These are phyloP conservation scores for Mortierella sp. DNA, from an alignment of 371 early-diverging fungal genomes.

Conservation along the genomic window DNA sequence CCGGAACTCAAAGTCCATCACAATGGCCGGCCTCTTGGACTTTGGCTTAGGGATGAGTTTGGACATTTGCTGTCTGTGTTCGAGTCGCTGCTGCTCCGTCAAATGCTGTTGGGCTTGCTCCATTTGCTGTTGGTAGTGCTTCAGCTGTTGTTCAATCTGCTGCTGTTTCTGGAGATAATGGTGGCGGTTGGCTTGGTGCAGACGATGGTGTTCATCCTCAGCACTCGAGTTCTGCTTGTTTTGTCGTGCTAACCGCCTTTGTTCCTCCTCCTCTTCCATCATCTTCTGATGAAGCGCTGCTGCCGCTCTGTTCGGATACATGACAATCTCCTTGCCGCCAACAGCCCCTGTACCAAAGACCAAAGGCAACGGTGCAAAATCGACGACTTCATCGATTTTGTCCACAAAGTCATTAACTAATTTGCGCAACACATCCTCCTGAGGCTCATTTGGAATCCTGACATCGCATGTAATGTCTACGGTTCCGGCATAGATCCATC, in stretches of 20 bases:
- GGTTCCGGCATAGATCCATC: conserved; percentile 93
- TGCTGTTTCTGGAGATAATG: conserved; percentile 19
- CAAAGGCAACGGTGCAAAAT: conserved; percentile 57
- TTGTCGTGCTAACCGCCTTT: conserved; percentile 12
- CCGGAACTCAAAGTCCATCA: conserved; percentile 78
- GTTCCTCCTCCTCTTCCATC: conserved; percentile 49
- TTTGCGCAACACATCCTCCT: conserved; percentile 68
- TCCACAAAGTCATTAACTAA: conserved; percentile 83
- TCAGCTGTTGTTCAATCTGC: conserved; percentile 15
- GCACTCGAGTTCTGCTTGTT: conserved; percentile 3
- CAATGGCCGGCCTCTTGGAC: conserved; percentile 41
- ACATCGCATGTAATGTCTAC: conserved; percentile 85
- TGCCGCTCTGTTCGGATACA: conserved; percentile 51
- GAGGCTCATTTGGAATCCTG: conserved; percentile 74
- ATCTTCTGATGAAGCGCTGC: conserved; percentile 45
- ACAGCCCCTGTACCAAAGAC: conserved; percentile 66
- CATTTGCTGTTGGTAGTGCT: conserved; percentile 23
- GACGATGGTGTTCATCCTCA: conserved; percentile 24
- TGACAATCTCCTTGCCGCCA: conserved; percentile 56
- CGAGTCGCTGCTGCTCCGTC: conserved; percentile 33
- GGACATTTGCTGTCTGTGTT: conserved; percentile 29
- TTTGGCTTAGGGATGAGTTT: conserved; percentile 25
- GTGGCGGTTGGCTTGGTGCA: conserved; percentile 24
- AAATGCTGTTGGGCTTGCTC: conserved; percentile 25
- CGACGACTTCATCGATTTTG: conserved; percentile 76